Evolutionary conservation across 2,329 filamentous ascomycete species (phyloP).

Genomic region (Colletotrichum tanaceti): DNA sequence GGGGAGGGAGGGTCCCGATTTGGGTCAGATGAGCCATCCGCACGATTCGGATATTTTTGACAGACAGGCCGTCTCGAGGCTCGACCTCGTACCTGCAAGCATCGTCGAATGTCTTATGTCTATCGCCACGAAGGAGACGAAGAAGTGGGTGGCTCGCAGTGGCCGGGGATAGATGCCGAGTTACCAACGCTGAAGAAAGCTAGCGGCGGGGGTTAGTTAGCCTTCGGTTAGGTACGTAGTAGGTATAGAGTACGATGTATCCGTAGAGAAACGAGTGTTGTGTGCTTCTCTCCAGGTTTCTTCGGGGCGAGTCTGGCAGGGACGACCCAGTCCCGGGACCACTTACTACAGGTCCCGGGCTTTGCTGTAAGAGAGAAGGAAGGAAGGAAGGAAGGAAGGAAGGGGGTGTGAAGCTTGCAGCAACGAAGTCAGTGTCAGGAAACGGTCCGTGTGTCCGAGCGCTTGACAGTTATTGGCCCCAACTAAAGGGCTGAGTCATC

Average conservation of each 20-base stretch:
- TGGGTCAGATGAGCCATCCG: background rate
- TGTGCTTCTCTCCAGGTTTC: slow-evolving; percentile 10
- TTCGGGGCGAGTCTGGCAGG: slow-evolving; percentile 24
- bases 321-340: slow-evolving; percentile 17
- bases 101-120: slow-evolving; percentile 5
- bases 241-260: too few species aligned
- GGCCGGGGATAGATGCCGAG: slow-evolving; percentile 10
- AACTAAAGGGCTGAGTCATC: too few species aligned
- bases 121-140: background rate
- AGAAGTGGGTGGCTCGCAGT: slow-evolving; percentile 27
- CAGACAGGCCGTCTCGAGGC: background rate
- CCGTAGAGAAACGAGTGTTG: background rate
- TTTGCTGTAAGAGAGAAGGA: background rate
- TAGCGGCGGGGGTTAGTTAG: slow-evolving; percentile 24
- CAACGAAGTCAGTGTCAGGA: slow-evolving; percentile 15
- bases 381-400: background rate
- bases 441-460: slow-evolving; percentile 19
- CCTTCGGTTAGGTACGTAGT: too few species aligned
- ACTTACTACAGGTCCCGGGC: slow-evolving; percentile 35
- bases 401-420: slow-evolving; percentile 26
- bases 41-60: background rate
- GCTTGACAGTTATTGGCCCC: too few species aligned
- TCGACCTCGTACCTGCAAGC: slow-evolving; percentile 30
- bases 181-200: background rate
- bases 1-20: background rate